Evolutionary conservation across 2,329 filamentous ascomycete species (phyloP).

Genomic region (Nemania bipapillata): DNA sequence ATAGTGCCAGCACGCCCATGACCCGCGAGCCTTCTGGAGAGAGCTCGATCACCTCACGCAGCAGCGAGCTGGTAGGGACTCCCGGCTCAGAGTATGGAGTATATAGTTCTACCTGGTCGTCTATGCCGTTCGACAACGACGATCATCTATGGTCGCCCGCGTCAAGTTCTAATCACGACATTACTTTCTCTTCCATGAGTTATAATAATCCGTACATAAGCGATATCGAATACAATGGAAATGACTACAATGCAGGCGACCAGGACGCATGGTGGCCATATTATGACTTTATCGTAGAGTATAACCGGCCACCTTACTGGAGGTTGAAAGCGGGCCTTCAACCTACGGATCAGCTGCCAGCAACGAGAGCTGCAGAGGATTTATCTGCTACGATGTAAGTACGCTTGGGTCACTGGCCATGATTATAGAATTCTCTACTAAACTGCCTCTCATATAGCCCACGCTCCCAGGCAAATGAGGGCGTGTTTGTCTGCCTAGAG

Average conservation of each 20-base stretch:
- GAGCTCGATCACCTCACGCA: slow-evolving; percentile 37
- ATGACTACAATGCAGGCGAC: slow-evolving; percentile 11
- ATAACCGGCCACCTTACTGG: slow-evolving; percentile 42
- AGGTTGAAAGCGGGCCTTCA: slow-evolving; percentile 34
- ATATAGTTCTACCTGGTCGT: slow-evolving; percentile 31
- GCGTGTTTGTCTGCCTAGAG: slow-evolving; percentile 41
- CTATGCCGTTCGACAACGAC: slow-evolving; percentile 19
- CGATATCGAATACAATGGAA: slow-evolving; percentile 12
- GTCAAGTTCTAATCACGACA: slow-evolving; percentile 7
- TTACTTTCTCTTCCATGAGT: not conserved
- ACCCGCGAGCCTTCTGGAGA: slow-evolving; percentile 40
- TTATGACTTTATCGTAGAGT: slow-evolving; percentile 44
- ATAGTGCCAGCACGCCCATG: slow-evolving; percentile 38
- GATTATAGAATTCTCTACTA: not conserved
- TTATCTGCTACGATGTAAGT: slow-evolving; percentile 21
- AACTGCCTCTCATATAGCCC: slow-evolving; percentile 30
- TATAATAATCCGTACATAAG: not conserved
- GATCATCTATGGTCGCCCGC: slow-evolving; percentile 5
- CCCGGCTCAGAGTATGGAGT: slow-evolving; percentile 39
- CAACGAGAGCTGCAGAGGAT: slow-evolving; percentile 23
- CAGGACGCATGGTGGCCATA: slow-evolving; percentile 27
- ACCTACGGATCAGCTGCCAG: slow-evolving; percentile 30
- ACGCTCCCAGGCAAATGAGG: slow-evolving; percentile 28
- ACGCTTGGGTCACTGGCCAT: slow-evolving; percentile 20
- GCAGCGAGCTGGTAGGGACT: slow-evolving; percentile 23